Conservation (phyloP, 1,284 basidiomycete genomes). For the Trametes pubescens region DNA sequence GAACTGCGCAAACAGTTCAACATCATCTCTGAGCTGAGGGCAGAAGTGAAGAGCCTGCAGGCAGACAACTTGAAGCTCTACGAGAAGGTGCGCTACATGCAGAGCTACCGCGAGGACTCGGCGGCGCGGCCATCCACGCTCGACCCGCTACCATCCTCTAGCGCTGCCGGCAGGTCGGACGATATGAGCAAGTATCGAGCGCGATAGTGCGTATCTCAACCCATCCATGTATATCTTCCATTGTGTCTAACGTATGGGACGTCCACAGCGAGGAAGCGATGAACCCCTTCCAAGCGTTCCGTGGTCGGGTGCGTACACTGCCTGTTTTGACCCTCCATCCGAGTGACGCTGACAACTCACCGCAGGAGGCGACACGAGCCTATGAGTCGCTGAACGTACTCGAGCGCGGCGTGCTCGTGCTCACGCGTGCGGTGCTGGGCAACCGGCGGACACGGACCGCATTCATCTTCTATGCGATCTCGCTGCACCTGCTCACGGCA, state of each 20-base stretch:
- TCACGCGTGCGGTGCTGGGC: constrained; percentile 88
- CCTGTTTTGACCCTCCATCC: constrained; percentile 4
- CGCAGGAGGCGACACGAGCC: constrained; percentile 90
- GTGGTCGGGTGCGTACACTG: constrained; percentile 78
- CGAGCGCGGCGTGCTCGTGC: constrained; percentile 86
- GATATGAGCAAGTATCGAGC: constrained; percentile 91
- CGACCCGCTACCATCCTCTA: constrained; percentile 66
- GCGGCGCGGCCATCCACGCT: constrained; percentile 64
- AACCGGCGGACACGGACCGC: constrained; percentile 85
- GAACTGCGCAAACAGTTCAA: constrained; percentile 96
- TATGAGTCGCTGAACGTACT: constrained; percentile 92
- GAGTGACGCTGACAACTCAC: constrained; percentile 5
- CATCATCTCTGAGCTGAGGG: constrained; percentile 88
- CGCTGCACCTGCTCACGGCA: constrained; percentile 81
- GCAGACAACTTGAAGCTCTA: constrained; percentile 94
- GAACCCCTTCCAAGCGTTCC: constrained; percentile 98
- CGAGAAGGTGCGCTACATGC: constrained; percentile 97
- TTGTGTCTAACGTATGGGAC: neutral
- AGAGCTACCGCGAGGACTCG: constrained; percentile 85
- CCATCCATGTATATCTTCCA: too few species aligned
- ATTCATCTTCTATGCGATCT: constrained; percentile 85
- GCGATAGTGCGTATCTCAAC: constrained; percentile 61
- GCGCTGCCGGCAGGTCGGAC: constrained; percentile 54
- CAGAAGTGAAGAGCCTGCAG: constrained; percentile 79
- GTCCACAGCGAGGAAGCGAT: constrained; percentile 80